Conservation (phyloP, 139 green algal species). For the Raphidocelis subcapitata region DNA sequence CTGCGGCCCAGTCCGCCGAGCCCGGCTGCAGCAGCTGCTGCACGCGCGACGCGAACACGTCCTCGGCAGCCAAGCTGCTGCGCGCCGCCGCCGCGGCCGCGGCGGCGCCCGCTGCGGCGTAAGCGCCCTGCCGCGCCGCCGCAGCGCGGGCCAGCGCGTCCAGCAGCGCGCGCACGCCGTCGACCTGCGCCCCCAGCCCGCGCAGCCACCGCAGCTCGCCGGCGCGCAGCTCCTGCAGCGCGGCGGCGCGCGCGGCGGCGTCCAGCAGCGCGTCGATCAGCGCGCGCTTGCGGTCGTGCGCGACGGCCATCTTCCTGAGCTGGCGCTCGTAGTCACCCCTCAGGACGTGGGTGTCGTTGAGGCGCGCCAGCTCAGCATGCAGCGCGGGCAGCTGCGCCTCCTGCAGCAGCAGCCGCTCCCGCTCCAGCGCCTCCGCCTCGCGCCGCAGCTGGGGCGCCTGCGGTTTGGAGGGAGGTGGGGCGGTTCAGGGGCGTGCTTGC, state of each 20-base stretch:
- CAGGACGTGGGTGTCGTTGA: slow-evolving; percentile 28
- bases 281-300: slow-evolving; percentile 15
- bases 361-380: slow-evolving; percentile 8
- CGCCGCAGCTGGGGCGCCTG: not conserved
- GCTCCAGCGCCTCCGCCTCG: slow-evolving; percentile 12
- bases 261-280: slow-evolving; percentile 11
- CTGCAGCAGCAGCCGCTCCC: not conserved
- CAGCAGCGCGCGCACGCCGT: not conserved
- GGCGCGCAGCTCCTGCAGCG: slow-evolving; percentile 9
- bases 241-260: slow-evolving; percentile 1
- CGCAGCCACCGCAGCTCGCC: slow-evolving; percentile 1
- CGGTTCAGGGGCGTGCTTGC: too few relatives aligned
- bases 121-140: too few relatives aligned
- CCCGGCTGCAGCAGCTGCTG: too few relatives aligned
- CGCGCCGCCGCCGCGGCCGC: too few relatives aligned
- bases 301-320: slow-evolving; percentile 15
- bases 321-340: slow-evolving; percentile 23
- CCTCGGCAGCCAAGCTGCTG: too few relatives aligned
- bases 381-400: not conserved
- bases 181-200: not conserved
- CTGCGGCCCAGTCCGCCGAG: too few relatives aligned
- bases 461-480: too few relatives aligned
- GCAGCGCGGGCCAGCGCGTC: not conserved
- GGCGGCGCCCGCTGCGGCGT: too few relatives aligned
- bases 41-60: too few relatives aligned